Base-by-base conservation (phyloP, 306 rosid genomes). In the Benincasa hispida region DNA sequence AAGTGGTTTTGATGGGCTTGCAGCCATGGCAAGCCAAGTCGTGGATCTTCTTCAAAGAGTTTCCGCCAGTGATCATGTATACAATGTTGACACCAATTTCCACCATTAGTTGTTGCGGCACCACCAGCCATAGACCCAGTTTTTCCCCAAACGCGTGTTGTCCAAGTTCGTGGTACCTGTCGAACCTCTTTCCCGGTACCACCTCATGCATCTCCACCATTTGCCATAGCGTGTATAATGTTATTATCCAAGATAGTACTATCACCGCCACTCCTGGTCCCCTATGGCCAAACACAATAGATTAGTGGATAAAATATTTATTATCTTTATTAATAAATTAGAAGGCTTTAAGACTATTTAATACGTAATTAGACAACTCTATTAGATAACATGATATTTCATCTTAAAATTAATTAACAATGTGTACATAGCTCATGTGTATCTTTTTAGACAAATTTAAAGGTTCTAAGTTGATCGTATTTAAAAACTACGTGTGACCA, bases 191-290 rank as follows among this genome's bases (percentile, higher is more conserved):
- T 21, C 86, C 86, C 0, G 86, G 86, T 10, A 80, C 84, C 14
- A 51, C 28, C n/a, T 85, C 88, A 22, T 85, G 88, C 86, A 82
- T 69, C 19, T 85, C 72, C 34, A 85, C 88, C 86, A 85, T 82
- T 75, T 80, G 84, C 86, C 88, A 85, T 4, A 82, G 27, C 27
- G 88, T 85, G 45, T 85, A 85, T 14, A 85, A 69, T 1, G 88
- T 85, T 39, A 83, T 82, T 14, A 85, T 24, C 88, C 88, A 85
- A 48, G 88, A 85, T 5, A 82, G 51, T n/a, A 80, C 41, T 18
- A 85, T 22, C 28, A 82, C 79, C 3, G 79, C 62, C 15, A 53
- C 76, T 42, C 86, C 86, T 10, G 86, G 88, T 15, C 88, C 88
- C 88, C 86, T 85, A 10, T 12, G 17, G 3, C 5, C 14, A 12